Evolutionary conservation across 768 basidiomycete genomes (phyloP), one percentile per base, ranked within the genome.

Genomic region (Collybia sordida): DNA sequence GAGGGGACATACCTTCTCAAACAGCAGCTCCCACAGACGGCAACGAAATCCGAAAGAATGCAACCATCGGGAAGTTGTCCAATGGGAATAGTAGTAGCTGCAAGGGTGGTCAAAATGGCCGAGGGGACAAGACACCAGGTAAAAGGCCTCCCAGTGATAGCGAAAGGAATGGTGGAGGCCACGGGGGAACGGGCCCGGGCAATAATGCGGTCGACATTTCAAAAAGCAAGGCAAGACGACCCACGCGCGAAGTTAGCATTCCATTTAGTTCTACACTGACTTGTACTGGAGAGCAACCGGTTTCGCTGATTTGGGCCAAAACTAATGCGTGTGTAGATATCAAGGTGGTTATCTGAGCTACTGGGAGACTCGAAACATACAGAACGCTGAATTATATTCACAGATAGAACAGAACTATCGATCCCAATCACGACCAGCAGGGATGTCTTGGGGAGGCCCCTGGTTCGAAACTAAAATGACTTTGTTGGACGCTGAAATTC

Each of bases 191-290:
- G 9, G 25, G 9, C n/a, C n/a, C n/a, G n/a, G 25, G 9, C 25
- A 11, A 40, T 25, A 25, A 42, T 22, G 15, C 27, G 15, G n/a
- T 21, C 15, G 25, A 15, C 11, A 23, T 25, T 5, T 27, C 25
- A 4, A 27, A 27, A 27, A 4, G 25, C 9, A 27, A 27, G 4
- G 5, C 9, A 27, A 9, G 9, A 27, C 25, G 25, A 9, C 25
- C 25, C 25, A 27, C 25, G 5, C 38, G 40, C 14, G 5, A 15
- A 9, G 41, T 49, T 15, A 41, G 14, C n/a, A 42, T 49, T 14
- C 47, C 47, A 1, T 49, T 49, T 25, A 49, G 23, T 17, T 41
- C 47, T 12, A 49, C 47, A 3, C 24, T 49, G 18, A 35, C 37
- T 42, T 12, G 31, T 21, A 15, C 9, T 27, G 8, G 38, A 15